Evolutionary conservation across 1,284 basidiomycete genomes (phyloP), one percentile per base, ranked within the genome.

Genomic region (Puccinia triticina): DNA sequence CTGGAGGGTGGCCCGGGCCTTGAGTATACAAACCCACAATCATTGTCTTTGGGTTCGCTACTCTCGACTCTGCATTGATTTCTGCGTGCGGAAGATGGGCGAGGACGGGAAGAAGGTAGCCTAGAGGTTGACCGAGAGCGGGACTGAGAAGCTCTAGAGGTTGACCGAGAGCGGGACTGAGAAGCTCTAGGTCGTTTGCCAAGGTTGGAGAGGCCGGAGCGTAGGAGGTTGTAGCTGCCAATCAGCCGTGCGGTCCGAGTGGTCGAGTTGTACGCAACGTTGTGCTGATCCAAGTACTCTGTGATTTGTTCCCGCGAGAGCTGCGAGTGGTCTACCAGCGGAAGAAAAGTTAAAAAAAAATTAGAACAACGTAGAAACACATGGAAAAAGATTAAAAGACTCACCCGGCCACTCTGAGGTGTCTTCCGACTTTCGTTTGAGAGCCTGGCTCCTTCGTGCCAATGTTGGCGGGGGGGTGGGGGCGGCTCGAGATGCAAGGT

Each of bases 361-460:
- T 1, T n/a, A 46, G 46, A 43, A 16, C 32, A 73, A 21, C 23
- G 23, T 43, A 18, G 14, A n/a, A 34, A 10, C 26, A 34, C 26
- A 73, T 18, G 7, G 4, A 29, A 29, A 29, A 34, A 12, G n/a
- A 53, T 34, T n/a, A 55, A n/a, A n/a, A 53, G 29, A 48, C 71
- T 73, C 12, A 73, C 71, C 48, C 16, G 71, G 71, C 69, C 69
- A 72, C 16, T 72, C 43, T 26, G 43, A 72, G 21, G 40, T 26
- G 29, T 21, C 69, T n/a, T 72, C 69, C 12, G 26, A 12, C 32
- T 73, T 73, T 2, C 71, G 71, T 26, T 73, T 73, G 29, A 34
- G 23, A 72, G 8, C 11, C 29, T 72, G 69, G 14, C 29, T 48
- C 32, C n/a, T 26, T 72, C 26, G 12, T 21, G 40, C 21, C n/a